Evolutionary conservation across 768 basidiomycete species (phyloP).

Genomic region (Tubosaeta brunneosetosa): DNA sequence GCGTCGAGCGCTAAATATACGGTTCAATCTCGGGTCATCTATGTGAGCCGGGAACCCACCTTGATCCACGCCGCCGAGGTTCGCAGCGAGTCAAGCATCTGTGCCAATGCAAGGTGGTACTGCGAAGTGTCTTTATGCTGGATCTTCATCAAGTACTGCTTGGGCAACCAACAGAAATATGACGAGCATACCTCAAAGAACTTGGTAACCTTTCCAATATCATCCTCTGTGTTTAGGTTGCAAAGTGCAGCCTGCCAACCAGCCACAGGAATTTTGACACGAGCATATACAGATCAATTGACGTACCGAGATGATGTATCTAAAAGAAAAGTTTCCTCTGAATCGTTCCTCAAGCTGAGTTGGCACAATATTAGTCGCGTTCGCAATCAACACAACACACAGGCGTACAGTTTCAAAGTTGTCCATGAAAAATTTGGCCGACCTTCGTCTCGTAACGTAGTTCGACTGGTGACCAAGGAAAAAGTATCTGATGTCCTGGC

Average conservation of each 20-base stretch:
- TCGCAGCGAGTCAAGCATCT: slow-evolving; percentile 64
- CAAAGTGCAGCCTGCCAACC: slow-evolving; percentile 33
- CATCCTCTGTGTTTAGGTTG: slow-evolving; percentile 60
- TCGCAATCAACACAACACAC: background rate
- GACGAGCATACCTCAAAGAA: slow-evolving; percentile 67
- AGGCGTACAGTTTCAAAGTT: slow-evolving; percentile 59
- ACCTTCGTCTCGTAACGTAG: slow-evolving; percentile 44
- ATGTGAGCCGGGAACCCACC: slow-evolving; percentile 33
- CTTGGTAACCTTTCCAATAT: slow-evolving; percentile 53
- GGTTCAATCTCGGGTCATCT: background rate
- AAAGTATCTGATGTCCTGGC: slow-evolving; percentile 63
- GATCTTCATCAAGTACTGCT: background rate
- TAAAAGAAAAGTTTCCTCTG: slow-evolving; percentile 62
- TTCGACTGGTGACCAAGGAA: slow-evolving; percentile 58
- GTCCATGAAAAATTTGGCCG: slow-evolving; percentile 61
- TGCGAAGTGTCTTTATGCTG: slow-evolving; percentile 67
- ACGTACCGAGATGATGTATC: slow-evolving; percentile 49
- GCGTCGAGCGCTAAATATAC: slow-evolving; percentile 47
- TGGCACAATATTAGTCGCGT: background rate
- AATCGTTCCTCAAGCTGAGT: slow-evolving; percentile 61
- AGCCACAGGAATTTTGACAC: slow-evolving; percentile 6
- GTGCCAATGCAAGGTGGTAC: slow-evolving; percentile 58
- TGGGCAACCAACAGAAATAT: background rate
- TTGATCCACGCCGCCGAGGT: slow-evolving; percentile 59
- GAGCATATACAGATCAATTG: background rate